A percentile compares a stretch with the other conserved stretches of the same genome.
phyloP scores from a whole-genome alignment of 495 filamentous ascomycete genomes.

The Polyplosphaeria fusca region DNA sequence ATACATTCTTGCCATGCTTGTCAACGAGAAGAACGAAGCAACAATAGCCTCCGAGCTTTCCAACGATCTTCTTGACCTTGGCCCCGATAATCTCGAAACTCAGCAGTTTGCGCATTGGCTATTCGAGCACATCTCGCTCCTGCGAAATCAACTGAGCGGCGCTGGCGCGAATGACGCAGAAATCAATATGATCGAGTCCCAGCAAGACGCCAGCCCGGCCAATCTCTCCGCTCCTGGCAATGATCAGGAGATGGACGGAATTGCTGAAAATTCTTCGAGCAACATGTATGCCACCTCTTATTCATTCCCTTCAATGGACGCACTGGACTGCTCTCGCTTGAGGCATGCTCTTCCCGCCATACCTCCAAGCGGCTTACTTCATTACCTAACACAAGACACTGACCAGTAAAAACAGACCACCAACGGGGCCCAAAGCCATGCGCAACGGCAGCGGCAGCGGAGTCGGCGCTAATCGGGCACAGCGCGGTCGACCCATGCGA shows the following conservation, averaged over 20 bases:
- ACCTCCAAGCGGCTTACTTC: no score
- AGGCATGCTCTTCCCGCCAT: no score
- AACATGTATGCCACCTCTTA: slow-evolving; percentile 60
- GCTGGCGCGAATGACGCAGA: slow-evolving; percentile 12
- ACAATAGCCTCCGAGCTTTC: slow-evolving; percentile 87
- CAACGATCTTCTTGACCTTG: slow-evolving; percentile 79
- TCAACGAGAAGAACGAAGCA: slow-evolving; percentile 85
- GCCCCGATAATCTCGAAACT: slow-evolving; percentile 76
- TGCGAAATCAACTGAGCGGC: slow-evolving; percentile 63
- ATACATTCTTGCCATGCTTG: slow-evolving; percentile 95
- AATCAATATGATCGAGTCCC: neutral
- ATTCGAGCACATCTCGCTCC: slow-evolving; percentile 72
- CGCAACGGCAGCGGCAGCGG: slow-evolving; percentile 58
- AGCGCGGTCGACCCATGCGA: slow-evolving; percentile 66
- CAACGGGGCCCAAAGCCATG: slow-evolving; percentile 95
- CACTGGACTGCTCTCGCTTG: no score
- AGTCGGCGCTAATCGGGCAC: slow-evolving; percentile 2
- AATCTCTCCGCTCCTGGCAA: slow-evolving; percentile 23
- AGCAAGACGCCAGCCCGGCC: slow-evolving; percentile 16
- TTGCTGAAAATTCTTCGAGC: slow-evolving; percentile 46
- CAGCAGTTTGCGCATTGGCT: slow-evolving; percentile 86
- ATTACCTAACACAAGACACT: no score
- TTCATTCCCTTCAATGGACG: neutral
- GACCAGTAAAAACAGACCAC: no score
- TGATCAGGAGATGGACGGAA: slow-evolving; percentile 72